Conservation (phyloP, 108 stramenopile species). For the Stephanodiscus triporus region DNA sequence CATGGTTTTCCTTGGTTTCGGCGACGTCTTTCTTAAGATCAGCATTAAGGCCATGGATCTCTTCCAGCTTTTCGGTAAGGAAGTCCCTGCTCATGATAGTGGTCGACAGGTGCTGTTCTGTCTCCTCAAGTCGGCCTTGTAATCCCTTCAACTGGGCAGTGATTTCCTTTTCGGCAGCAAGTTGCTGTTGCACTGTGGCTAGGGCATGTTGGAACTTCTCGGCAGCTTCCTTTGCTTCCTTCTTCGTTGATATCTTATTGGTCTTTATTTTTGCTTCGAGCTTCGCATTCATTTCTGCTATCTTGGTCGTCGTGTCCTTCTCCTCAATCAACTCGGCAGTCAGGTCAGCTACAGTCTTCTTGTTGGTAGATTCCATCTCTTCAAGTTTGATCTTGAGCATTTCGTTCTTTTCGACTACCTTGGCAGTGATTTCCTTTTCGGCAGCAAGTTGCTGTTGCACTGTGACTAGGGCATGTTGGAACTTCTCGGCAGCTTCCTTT, state of each 20-base stretch:
- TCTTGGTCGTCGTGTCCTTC: background rate
- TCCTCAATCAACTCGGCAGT: background rate
- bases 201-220: constrained; percentile 6
- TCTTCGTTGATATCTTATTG: background rate
- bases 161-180: background rate
- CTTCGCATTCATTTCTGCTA: background rate
- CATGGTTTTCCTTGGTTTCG: background rate
- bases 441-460: background rate
- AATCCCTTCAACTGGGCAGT: background rate
- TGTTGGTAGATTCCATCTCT: background rate
- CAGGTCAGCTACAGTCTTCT: no score
- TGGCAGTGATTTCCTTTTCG: background rate
- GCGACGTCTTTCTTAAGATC: background rate
- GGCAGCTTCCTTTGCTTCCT: background rate
- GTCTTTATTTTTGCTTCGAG: background rate
- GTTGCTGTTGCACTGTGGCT: background rate
- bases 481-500: background rate
- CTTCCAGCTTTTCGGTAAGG: constrained; percentile 1
- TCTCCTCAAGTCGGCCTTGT: constrained; percentile 1
- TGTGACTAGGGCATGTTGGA: background rate
- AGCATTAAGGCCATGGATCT: background rate
- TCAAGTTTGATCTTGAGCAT: background rate
- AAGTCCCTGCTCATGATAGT: background rate
- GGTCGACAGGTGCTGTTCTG: background rate
- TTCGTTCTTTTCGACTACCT: background rate